Conservation (phyloP, 1,284 basidiomycete genomes). For the Rhodotorula sp. region DNA sequence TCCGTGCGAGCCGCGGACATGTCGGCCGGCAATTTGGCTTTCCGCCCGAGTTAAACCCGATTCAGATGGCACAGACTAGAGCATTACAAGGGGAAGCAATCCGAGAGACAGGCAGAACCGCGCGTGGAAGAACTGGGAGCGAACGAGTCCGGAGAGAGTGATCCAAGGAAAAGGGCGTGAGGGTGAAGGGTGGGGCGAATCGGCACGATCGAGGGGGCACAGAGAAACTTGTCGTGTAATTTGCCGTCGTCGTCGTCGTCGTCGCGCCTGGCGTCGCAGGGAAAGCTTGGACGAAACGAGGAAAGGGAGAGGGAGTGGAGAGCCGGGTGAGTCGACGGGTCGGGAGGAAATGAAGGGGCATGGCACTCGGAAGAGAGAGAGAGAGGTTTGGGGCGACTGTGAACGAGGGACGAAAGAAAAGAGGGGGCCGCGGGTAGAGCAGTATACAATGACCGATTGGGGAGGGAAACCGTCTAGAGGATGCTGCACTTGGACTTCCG, state of each 20-base stretch:
- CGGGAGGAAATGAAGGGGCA: neutral
- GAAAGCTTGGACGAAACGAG: too few species aligned
- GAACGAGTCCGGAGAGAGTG: too few species aligned
- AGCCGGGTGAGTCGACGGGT: too few species aligned
- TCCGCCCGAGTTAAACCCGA: neutral
- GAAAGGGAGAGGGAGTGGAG: neutral
- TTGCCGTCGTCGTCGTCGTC: too few species aligned
- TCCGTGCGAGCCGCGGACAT: too few species aligned
- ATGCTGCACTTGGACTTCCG: constrained; percentile 69
- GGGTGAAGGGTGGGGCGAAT: too few species aligned
- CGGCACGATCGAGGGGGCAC: too few species aligned
- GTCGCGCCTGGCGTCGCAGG: too few species aligned
- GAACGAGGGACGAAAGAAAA: neutral
- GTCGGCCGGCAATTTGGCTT: too few species aligned
- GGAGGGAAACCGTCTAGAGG: constrained; percentile 25
- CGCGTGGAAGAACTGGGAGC: neutral
- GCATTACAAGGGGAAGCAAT: neutral
- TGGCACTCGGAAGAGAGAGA: neutral
- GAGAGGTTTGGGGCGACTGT: neutral
- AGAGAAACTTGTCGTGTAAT: too few species aligned
- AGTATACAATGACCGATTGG: neutral
- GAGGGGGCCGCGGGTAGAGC: neutral
- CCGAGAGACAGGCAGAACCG: neutral
- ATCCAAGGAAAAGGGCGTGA: too few species aligned
- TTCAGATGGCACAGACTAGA: neutral